Conservation (phyloP, 768 basidiomycete species). For the Rhodosporidiobolus odoratus region DNA sequence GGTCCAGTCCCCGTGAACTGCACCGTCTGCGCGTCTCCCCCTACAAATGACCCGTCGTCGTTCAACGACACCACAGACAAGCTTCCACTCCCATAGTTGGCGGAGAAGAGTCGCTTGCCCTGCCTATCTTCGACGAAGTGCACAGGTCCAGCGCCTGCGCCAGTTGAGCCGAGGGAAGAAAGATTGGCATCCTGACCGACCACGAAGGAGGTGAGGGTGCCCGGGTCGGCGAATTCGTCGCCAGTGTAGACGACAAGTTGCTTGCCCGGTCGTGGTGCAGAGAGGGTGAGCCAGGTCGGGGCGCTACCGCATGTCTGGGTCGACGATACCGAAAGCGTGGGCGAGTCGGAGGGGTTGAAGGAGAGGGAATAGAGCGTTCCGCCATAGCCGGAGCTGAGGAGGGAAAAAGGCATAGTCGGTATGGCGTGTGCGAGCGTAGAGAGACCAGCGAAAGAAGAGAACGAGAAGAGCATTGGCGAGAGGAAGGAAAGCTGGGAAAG, state of each 20-base stretch:
- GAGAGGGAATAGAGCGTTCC: slow-evolving; percentile 16
- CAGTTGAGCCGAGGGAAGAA: neutral
- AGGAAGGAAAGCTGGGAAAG: no score
- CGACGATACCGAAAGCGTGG: neutral
- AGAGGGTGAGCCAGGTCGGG: slow-evolving; percentile 27
- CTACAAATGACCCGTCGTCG: slow-evolving; percentile 15
- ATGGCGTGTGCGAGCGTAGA: neutral
- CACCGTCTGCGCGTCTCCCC: neutral
- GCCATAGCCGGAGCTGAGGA: slow-evolving; percentile 27
- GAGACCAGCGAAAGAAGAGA: neutral
- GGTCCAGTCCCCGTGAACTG: slow-evolving; percentile 21
- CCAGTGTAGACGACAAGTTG: slow-evolving; percentile 21
- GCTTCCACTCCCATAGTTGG: slow-evolving; percentile 25
- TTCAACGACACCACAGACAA: neutral
- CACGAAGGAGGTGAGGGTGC: slow-evolving; percentile 8
- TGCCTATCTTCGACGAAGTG: slow-evolving; percentile 5
- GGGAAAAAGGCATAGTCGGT: neutral
- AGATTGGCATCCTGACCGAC: neutral
- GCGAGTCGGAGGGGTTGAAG: neutral
- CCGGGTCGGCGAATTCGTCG: slow-evolving; percentile 30
- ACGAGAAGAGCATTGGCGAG: neutral
- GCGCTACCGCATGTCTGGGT: slow-evolving; percentile 6
- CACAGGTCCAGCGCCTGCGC: slow-evolving; percentile 17
- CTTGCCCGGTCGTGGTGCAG: no score
- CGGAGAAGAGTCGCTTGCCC: slow-evolving; percentile 7